Evolutionary conservation across 352 stramenopile genomes (phyloP).

Genomic region (Globisporangium yorkense): DNA sequence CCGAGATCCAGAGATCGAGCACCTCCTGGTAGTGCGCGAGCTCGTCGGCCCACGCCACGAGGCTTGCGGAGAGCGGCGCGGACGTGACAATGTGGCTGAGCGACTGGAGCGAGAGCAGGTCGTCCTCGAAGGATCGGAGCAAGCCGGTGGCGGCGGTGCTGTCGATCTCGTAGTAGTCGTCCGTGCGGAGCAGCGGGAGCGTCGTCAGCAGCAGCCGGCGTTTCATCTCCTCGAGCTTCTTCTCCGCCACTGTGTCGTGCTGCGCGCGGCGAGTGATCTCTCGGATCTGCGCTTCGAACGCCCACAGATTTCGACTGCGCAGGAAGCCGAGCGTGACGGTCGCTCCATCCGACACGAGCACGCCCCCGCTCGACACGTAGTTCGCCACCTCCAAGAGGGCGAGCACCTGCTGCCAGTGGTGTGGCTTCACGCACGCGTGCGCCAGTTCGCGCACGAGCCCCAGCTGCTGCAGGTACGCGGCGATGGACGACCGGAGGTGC

Average conservation of each 20-base stretch:
- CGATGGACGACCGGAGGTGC: conserved; percentile 24
- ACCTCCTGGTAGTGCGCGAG: conserved; percentile 56
- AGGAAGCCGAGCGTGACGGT: conserved; percentile 51
- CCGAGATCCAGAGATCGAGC: conserved; percentile 43
- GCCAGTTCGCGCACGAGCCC: conserved; percentile 47
- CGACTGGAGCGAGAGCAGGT: conserved; percentile 51
- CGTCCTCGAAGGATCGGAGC: conserved; percentile 42
- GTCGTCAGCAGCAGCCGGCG: conserved; percentile 25
- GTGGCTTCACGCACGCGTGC: conserved; percentile 38
- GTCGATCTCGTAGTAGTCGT: conserved; percentile 46
- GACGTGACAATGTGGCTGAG: conserved; percentile 43
- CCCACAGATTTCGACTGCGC: conserved; percentile 39
- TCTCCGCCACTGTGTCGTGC: conserved; percentile 50
- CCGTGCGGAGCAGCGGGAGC: conserved; percentile 35
- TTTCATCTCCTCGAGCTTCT: conserved; percentile 58
- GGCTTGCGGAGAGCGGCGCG: conserved; percentile 22
- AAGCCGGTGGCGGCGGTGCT: conserved; percentile 19
- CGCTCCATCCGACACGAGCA: conserved; percentile 43
- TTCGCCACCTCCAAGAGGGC: conserved; percentile 39
- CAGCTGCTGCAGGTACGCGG: conserved; percentile 39
- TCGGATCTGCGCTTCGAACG: conserved; percentile 46
- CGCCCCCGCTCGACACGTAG: conserved; percentile 40
- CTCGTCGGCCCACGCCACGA: conserved; percentile 55
- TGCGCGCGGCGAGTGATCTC: conserved; percentile 49
- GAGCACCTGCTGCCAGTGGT: conserved; percentile 62